Conservation (phyloP, 352 stramenopile genomes). For the Blastocystis sp. region DNA sequence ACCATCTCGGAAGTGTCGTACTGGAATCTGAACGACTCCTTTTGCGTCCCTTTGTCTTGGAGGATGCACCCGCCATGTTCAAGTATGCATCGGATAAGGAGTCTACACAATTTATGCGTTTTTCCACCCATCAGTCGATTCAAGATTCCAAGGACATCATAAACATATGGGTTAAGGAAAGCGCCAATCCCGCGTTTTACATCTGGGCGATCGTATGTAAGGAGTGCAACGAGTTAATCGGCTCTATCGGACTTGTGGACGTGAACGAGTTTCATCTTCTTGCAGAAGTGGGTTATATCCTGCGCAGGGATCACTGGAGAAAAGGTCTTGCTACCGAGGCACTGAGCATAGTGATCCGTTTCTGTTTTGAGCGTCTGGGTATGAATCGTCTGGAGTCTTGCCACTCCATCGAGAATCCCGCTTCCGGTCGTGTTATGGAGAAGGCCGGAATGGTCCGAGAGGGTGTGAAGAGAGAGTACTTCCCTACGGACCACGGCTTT, state of each 20-base stretch:
- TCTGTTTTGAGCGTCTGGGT: slow-evolving; percentile 40
- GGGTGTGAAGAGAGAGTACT: slow-evolving; percentile 44
- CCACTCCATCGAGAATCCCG: slow-evolving; percentile 46
- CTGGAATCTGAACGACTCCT: slow-evolving; percentile 47
- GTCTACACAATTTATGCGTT: slow-evolving; percentile 57
- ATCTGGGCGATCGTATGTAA: slow-evolving; percentile 63
- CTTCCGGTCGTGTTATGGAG: slow-evolving; percentile 44
- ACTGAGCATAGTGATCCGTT: slow-evolving; percentile 34
- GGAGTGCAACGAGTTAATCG: slow-evolving; percentile 61
- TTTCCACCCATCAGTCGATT: slow-evolving; percentile 25
- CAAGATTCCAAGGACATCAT: slow-evolving; percentile 45
- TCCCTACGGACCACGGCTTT: slow-evolving; percentile 55
- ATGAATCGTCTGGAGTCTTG: slow-evolving; percentile 19
- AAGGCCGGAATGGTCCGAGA: slow-evolving; percentile 48
- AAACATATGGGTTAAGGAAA: slow-evolving; percentile 13
- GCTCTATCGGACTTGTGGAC: slow-evolving; percentile 48
- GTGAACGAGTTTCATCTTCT: slow-evolving; percentile 44
- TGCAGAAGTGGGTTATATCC: slow-evolving; percentile 37
- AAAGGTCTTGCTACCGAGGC: slow-evolving; percentile 38
- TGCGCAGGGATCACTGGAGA: slow-evolving; percentile 59
- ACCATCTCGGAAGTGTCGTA: slow-evolving; percentile 4
- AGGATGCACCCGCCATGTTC: slow-evolving; percentile 36
- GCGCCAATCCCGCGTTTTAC: slow-evolving; percentile 2
- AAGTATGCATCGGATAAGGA: slow-evolving; percentile 65
- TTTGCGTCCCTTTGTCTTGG: slow-evolving; percentile 23